Evolutionary conservation across 768 basidiomycete genomes (phyloP).

Genomic region (Mycena vitilis): DNA sequence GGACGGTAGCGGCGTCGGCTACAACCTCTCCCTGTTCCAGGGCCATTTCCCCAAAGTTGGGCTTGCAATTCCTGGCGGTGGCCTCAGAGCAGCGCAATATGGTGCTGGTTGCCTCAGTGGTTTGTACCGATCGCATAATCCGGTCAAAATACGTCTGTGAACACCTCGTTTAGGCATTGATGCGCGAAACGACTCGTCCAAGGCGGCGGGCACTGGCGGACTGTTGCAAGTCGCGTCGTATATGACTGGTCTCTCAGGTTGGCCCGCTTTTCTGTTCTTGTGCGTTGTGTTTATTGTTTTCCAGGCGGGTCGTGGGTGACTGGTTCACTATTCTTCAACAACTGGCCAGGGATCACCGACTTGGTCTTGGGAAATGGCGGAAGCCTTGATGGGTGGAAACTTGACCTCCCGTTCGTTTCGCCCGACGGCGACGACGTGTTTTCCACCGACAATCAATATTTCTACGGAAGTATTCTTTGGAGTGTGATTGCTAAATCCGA

Average conservation of each 20-base stretch:
- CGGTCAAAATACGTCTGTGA: not conserved
- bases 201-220: conserved; percentile 71
- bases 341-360: conserved; percentile 68
- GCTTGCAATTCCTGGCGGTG: conserved; percentile 78
- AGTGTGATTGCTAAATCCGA: conserved; percentile 68
- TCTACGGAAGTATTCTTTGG: conserved; percentile 65
- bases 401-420: conserved; percentile 66
- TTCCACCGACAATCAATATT: conserved; percentile 59
- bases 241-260: conserved; percentile 74
- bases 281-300: not conserved
- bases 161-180: conserved; percentile 54
- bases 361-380: conserved; percentile 69
- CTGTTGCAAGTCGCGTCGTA: conserved; percentile 79
- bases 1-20: conserved; percentile 63
- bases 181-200: conserved; percentile 68
- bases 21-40: conserved; percentile 57
- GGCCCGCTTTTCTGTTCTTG: conserved; percentile 21
- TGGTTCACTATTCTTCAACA: conserved; percentile 71
- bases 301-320: conserved; percentile 77
- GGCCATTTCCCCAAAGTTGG: conserved; percentile 63
- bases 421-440: conserved; percentile 64
- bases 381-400: conserved; percentile 63
- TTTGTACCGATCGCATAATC: not conserved
- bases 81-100: conserved; percentile 74
- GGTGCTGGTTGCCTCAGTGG: conserved; percentile 69